A percentile compares a stretch with the other conserved stretches of the same genome.
Conservation (phyloP, 768 basidiomycete species). For the Xerocomellus amylosporus region DNA sequence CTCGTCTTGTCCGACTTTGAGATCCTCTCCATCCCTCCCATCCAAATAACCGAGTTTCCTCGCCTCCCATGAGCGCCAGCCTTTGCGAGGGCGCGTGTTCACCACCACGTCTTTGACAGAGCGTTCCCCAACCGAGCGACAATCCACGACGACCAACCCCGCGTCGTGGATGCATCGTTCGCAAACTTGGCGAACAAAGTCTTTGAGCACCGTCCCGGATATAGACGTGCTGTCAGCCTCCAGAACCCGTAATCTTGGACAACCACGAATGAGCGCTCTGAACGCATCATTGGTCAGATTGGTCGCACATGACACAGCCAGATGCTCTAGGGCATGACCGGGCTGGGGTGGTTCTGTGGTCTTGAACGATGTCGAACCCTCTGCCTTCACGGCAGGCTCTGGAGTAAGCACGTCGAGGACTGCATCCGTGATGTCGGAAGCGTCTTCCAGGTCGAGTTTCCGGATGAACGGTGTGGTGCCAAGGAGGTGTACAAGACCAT, state of each 20-base stretch:
- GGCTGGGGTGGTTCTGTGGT: conserved; percentile 37
- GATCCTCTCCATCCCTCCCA: conserved; percentile 60
- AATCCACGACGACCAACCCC: conserved; percentile 69
- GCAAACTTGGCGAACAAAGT: conserved; percentile 60
- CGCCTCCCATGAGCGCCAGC: conserved; percentile 74
- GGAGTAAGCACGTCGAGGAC: conserved; percentile 69
- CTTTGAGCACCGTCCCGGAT: conserved; percentile 53
- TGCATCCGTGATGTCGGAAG: conserved; percentile 65
- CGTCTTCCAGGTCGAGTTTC: conserved; percentile 85
- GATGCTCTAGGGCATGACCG: conserved; percentile 68
- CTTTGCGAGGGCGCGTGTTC: conserved; percentile 63
- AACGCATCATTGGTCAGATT: conserved; percentile 65
- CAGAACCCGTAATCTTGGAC: conserved; percentile 58
- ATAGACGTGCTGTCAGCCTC: conserved; percentile 83
- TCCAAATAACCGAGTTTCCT: conserved; percentile 70
- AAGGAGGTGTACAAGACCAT: conserved; percentile 71
- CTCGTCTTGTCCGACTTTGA: conserved; percentile 75
- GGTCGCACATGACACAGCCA: conserved; percentile 66
- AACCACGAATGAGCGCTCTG: conserved; percentile 58
- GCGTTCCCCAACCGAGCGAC: conserved; percentile 63
- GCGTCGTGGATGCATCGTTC: conserved; percentile 50
- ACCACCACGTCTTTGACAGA: conserved; percentile 58
- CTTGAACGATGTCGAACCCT: conserved; percentile 10
- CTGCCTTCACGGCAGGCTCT: not conserved
- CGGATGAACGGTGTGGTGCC: conserved; percentile 66